Conservation (phyloP, 352 stramenopile genomes). For the Globisporangium mamillatum region DNA sequence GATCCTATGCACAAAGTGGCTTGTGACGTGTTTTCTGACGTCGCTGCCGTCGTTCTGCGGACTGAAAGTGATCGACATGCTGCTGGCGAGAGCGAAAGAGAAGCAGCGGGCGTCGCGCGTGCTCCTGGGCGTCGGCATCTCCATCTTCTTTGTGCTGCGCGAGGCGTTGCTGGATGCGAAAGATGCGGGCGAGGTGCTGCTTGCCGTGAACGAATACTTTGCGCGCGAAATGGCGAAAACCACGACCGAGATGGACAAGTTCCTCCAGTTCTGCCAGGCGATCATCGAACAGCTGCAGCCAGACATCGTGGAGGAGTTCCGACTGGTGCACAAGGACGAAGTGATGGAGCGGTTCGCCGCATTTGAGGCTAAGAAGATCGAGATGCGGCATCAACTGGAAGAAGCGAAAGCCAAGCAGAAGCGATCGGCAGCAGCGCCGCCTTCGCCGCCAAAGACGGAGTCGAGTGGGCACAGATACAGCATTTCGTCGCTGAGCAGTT, state of each 20-base stretch:
- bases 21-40: conserved; percentile 85
- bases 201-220: conserved; percentile 81
- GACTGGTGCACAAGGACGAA: conserved; percentile 74
- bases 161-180: conserved; percentile 58
- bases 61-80: conserved; percentile 79
- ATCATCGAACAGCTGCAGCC: conserved; percentile 73
- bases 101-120: conserved; percentile 69
- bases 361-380: conserved; percentile 83
- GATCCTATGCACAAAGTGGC: conserved; percentile 86
- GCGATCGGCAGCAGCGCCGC: conserved; percentile 34
- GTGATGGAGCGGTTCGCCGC: conserved; percentile 77
- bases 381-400: conserved; percentile 81
- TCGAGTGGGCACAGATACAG: conserved; percentile 33
- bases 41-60: conserved; percentile 65
- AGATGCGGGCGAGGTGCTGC: conserved; percentile 74
- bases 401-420: conserved; percentile 56
- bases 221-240: conserved; percentile 68
- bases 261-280: conserved; percentile 55
- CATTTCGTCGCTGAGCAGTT: conserved; percentile 32
- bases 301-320: conserved; percentile 70
- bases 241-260: conserved; percentile 63
- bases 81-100: conserved; percentile 57
- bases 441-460: conserved; percentile 60
- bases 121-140: conserved; percentile 68
- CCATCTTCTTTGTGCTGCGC: conserved; percentile 73